phyloP scores from a whole-genome alignment of 805 yeast species.

The Suhomyces vadensis region DNA sequence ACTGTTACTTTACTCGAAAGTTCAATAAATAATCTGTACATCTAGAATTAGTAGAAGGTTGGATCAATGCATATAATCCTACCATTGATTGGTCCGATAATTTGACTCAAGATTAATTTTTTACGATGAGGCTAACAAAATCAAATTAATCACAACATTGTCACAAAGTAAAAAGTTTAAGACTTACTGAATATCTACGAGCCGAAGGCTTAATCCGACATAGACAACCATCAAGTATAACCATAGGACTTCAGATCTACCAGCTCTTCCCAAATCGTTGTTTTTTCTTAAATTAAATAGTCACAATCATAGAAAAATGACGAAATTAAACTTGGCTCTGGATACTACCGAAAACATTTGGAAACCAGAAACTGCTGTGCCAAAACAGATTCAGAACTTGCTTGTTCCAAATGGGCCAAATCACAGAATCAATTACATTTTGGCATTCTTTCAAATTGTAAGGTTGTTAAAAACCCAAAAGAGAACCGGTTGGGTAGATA shows the following conservation, averaged over 20 bases:
- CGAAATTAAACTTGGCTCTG: slow-evolving; percentile 5
- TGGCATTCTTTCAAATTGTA: slow-evolving; percentile 64
- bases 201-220: no score
- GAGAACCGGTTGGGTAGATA: slow-evolving; percentile 94
- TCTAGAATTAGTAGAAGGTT: neutral
- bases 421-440: slow-evolving; percentile 46
- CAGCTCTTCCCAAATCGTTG: neutral
- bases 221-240: no score
- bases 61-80: no score
- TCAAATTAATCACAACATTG: neutral
- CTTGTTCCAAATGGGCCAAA: slow-evolving; percentile 29
- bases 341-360: slow-evolving; percentile 33
- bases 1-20: slow-evolving; percentile 6
- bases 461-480: slow-evolving; percentile 72
- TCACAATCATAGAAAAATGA: neutral
- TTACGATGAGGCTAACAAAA: neutral
- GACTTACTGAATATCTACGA: neutral
- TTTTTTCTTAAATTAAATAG: neutral
- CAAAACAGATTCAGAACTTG: slow-evolving; percentile 42
- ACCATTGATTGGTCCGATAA: neutral
- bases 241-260: neutral
- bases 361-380: slow-evolving; percentile 58
- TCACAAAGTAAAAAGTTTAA: neutral
- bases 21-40: slow-evolving; percentile 1
- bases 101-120: neutral